Percentiles rank a stretch among this genome's conserved stretches.
phyloP scores from a whole-genome alignment of 495 filamentous ascomycete genomes.

The Penicillium alfredii region DNA sequence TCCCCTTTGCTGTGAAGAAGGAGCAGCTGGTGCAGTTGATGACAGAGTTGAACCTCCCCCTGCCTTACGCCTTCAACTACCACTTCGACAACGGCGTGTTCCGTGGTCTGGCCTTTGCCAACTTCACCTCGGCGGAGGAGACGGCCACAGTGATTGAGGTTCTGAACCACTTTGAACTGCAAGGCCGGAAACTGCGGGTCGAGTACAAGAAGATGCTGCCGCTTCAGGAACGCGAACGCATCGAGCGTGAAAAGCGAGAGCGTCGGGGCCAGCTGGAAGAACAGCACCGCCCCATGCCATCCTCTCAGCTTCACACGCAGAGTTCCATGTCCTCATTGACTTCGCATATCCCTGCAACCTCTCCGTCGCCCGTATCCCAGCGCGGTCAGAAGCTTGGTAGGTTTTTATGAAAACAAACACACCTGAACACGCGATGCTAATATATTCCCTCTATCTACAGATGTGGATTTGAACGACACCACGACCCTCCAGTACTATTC shows the following conservation, averaged over 20 bases:
- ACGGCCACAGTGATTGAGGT: constrained; percentile 83
- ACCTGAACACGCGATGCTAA: too few relatives aligned
- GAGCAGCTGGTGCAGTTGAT: constrained; percentile 88
- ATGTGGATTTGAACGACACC: constrained; percentile 89
- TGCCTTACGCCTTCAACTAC: constrained; percentile 98
- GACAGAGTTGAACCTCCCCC: constrained; percentile 82
- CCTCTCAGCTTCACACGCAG: constrained; percentile 66
- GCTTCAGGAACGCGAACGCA: constrained; percentile 85
- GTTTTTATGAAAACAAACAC: too few relatives aligned
- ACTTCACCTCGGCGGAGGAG: constrained; percentile 93
- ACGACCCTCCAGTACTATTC: constrained; percentile 82
- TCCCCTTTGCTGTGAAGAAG: constrained; percentile 96
- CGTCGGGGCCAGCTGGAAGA: constrained; percentile 94
- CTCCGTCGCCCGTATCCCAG: constrained; percentile 64
- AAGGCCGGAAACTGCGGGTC: constrained; percentile 87
- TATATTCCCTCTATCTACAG: constrained; percentile 27
- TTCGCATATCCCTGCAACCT: constrained; percentile 62
- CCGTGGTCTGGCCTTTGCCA: constrained; percentile 92
- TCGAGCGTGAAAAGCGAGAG: constrained; percentile 95
- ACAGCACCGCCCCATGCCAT: constrained; percentile 74
- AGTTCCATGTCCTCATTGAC: constrained; percentile 77
- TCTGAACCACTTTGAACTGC: constrained; percentile 91
- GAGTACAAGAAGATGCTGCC: constrained; percentile 99
- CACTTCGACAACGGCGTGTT: constrained; percentile 99
- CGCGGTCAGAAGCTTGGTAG: constrained; percentile 58